Evolutionary conservation across 805 yeast species (phyloP).

Genomic region (Wickerhamiella slavikovae): DNA sequence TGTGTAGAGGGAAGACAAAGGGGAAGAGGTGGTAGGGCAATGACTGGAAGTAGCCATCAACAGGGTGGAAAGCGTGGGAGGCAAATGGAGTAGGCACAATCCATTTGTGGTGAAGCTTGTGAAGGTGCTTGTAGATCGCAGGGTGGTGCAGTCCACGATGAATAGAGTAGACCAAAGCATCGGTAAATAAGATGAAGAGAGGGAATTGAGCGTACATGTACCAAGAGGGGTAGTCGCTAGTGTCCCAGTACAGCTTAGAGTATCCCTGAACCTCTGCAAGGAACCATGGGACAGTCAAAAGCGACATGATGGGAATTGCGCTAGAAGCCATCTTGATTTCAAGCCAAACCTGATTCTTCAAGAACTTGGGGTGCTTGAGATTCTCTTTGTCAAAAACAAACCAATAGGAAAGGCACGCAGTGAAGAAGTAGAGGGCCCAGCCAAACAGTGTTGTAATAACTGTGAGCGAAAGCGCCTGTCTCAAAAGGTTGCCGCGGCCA

Average conservation of each 20-base stretch:
- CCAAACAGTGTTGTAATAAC: slow-evolving; percentile 64
- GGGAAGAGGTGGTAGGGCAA: slow-evolving; percentile 89
- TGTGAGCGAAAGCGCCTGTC: slow-evolving; percentile 52
- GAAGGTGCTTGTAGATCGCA: slow-evolving; percentile 58
- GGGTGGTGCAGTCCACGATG: slow-evolving; percentile 95
- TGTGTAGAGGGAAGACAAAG: slow-evolving; percentile 79
- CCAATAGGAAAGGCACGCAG: slow-evolving; percentile 57
- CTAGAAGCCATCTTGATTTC: slow-evolving; percentile 63
- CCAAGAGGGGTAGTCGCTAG: slow-evolving; percentile 39
- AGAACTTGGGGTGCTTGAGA: slow-evolving; percentile 87
- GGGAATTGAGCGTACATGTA: slow-evolving; percentile 51
- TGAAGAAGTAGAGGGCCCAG: slow-evolving; percentile 54
- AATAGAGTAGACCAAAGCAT: slow-evolving; percentile 73
- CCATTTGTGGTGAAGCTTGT: slow-evolving; percentile 99
- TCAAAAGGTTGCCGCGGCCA: slow-evolving; percentile 46
- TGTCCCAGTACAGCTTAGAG: slow-evolving; percentile 53
- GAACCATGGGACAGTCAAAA: slow-evolving; percentile 79
- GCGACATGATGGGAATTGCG: slow-evolving; percentile 80
- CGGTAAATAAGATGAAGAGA: slow-evolving; percentile 75
- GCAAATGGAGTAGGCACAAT: slow-evolving; percentile 96
- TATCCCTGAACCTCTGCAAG: slow-evolving; percentile 64
- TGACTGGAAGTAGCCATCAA: slow-evolving; percentile 87
- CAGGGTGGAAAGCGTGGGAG: slow-evolving; percentile 95
- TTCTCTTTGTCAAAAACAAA: slow-evolving; percentile 73
- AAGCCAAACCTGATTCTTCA: slow-evolving; percentile 76